phyloP scores from a whole-genome alignment of 192 early-diverging fungal species.

The Coemansia sp. region DNA sequence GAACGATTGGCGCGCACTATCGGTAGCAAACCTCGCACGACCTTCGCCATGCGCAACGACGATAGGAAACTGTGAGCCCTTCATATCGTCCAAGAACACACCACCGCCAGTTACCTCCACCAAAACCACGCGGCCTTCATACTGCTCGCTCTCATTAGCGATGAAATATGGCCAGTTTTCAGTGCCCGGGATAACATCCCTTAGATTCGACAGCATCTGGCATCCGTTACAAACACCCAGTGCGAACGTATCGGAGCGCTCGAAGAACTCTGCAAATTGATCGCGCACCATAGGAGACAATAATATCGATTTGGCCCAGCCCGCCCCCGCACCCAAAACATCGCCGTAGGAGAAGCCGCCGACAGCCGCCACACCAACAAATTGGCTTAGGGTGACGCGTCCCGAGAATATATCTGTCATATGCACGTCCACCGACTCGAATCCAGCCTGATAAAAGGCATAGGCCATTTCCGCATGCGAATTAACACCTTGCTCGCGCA shows the following conservation, averaged over 20 bases:
- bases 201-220: slow-evolving; percentile 91
- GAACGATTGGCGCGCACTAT: slow-evolving; percentile 50
- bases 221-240: slow-evolving; percentile 99
- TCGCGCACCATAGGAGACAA: slow-evolving; percentile 68
- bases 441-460: slow-evolving; percentile 93
- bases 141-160: slow-evolving; percentile 92
- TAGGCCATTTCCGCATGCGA: slow-evolving; percentile 93
- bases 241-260: slow-evolving; percentile 87
- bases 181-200: slow-evolving; percentile 82
- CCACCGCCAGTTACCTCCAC: slow-evolving; percentile 52
- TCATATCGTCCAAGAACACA: slow-evolving; percentile 93
- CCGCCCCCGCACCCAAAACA: slow-evolving; percentile 97
- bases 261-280: slow-evolving; percentile 84
- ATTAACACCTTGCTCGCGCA: slow-evolving; percentile 99
- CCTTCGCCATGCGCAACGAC: slow-evolving; percentile 99
- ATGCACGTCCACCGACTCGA: slow-evolving; percentile 94
- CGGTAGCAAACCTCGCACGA: slow-evolving; percentile 72
- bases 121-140: slow-evolving; percentile 88
- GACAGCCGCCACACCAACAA: slow-evolving; percentile 89
- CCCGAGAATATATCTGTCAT: slow-evolving; percentile 92
- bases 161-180: slow-evolving; percentile 91
- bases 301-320: slow-evolving; percentile 95
- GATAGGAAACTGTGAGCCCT: slow-evolving; percentile 87
- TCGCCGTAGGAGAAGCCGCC: slow-evolving; percentile 99
- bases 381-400: slow-evolving; percentile 64